Evolutionary conservation across 352 stramenopile genomes (phyloP), one percentile per base, ranked within the genome.

Genomic region (Pythium oligandrum): DNA sequence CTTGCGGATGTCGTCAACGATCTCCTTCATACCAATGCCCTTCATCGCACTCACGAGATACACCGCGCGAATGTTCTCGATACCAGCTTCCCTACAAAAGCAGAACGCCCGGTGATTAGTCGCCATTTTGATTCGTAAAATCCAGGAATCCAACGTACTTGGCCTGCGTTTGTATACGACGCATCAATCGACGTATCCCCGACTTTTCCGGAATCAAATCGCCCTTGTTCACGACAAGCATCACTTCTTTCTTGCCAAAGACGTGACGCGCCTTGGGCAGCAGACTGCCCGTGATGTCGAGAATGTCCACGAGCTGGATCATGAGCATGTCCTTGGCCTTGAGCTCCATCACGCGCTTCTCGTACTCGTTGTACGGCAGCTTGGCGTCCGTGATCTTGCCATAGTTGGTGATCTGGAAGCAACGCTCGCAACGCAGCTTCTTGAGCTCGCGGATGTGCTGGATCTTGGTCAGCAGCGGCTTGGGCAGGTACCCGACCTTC

Each of bases 141-240:
- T 17, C 10, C 32, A 3, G 33, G 32, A 7, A 39, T 6, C 4
- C 5, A 3, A 73, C 66, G 30, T 66, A 89, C 74, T 85, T 86
- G 38, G 81, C 82, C 64, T 90, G 71, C 6, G 68, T 72, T 47
- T 86, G 85, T 58, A 93, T 92, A 48, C 81, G 72, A 46, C 83
- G 70, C 70, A 89, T 88, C 8, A 97, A 58, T 34, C 88, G 73
- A 11, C 87, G 71, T 26, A 86, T 83, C 11, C 78, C 86, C 9
- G 89, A 93, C 60, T 93, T 86, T 43, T 75, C 73, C 0, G 90
- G 90, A 36, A 96, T 78, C 47, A 97, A 53, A 46, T 97, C 90
- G 43, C 83, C 82, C 57, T 97, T 97, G 61, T 97, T 97, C 10
- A 95, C 85, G 30, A 91, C 86, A 5, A 97, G 73, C 61, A 97